Evolutionary conservation across 106 monocot species (phyloP).

Genomic region (Hemerocallis citrina): DNA sequence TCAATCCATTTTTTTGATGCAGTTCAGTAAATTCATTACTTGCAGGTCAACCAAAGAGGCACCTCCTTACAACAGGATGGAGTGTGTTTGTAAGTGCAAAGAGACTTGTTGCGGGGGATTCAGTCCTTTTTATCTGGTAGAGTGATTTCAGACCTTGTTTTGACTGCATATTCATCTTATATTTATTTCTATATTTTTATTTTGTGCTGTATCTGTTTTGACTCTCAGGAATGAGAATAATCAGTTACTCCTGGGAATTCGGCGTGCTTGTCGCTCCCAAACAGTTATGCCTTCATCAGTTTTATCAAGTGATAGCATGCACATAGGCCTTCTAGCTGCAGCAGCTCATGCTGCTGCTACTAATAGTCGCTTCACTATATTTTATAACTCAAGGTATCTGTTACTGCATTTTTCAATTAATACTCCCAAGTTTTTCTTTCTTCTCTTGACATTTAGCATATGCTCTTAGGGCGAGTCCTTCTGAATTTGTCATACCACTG

Average conservation of each 20-base stretch:
- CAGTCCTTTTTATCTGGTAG: slow-evolving; percentile 91
- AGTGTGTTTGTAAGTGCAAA: slow-evolving; percentile 94
- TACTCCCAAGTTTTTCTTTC: no score
- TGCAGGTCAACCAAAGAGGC: slow-evolving; percentile 94
- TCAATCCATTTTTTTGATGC: no score
- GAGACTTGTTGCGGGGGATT: slow-evolving; percentile 89
- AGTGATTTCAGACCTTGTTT: not conserved
- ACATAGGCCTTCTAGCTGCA: slow-evolving; percentile 86
- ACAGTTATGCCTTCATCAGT: slow-evolving; percentile 87
- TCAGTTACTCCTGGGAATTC: slow-evolving; percentile 62
- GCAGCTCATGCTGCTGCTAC: slow-evolving; percentile 89
- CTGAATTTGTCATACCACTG: slow-evolving; percentile 85
- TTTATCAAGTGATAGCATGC: slow-evolving; percentile 90
- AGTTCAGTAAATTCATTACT: not conserved
- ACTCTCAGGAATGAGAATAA: slow-evolving; percentile 68
- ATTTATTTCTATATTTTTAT: not conserved
- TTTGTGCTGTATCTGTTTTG: not conserved
- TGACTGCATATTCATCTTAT: not conserved
- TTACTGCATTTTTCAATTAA: not conserved
- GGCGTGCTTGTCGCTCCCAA: slow-evolving; percentile 69
- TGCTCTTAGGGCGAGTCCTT: slow-evolving; percentile 68
- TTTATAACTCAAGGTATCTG: slow-evolving; percentile 73
- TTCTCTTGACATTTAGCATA: not conserved
- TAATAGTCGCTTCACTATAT: slow-evolving; percentile 82
- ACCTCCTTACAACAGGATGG: slow-evolving; percentile 95